Evolutionary conservation across 2,329 filamentous ascomycete genomes (phyloP), one percentile per base, ranked within the genome.

Genomic region (Fusarium armeniacum): DNA sequence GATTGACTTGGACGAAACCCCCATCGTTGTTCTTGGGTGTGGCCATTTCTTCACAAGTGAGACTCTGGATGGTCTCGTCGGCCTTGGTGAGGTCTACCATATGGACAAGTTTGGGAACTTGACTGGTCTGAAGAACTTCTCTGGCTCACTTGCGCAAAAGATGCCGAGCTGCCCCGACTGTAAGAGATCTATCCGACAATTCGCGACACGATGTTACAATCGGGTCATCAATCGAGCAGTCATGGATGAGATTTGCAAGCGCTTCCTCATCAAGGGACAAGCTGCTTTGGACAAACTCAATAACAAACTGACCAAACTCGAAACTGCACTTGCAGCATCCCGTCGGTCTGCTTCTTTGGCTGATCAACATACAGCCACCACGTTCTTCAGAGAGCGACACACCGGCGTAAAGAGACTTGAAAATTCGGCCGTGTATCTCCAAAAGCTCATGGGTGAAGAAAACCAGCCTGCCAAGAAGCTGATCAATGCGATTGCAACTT

Each of bases 241-340:
- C 5, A 80, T 91, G 6, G 88, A 91, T 54, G 86, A 90, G 73
- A 82, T 84, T 0, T 86, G 86, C 0, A 90, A 89, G 76, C 87
- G 87, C 60, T 89, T 91, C 70, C 83, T 89, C 16, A 70, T 69
- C 35, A 36, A 36, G 35, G 35, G 35, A 10, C 35, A 36, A 5
- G 18, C 35, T 36, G 35, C 35, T 11, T 5, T 36, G 16, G 35
- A n/a, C 16, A 36, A 36, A 11, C 35, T 36, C 35, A 36, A 36
- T 2, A 9, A 11, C 2, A 36, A 36, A 9, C 18, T 36, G 35
- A 9, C 18, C 0, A 36, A 36, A 9, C 18, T n/a, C 4, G 35
- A 36, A 36, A 36, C 18, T 11, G 18, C 35, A 5, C 35, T 36
- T n/a, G 35, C 9, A 18, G 9, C 35, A 36, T 36, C 35, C 9